Evolutionary conservation across 306 rosid species (phyloP).

Genomic region (Astragalus membranaceus): DNA sequence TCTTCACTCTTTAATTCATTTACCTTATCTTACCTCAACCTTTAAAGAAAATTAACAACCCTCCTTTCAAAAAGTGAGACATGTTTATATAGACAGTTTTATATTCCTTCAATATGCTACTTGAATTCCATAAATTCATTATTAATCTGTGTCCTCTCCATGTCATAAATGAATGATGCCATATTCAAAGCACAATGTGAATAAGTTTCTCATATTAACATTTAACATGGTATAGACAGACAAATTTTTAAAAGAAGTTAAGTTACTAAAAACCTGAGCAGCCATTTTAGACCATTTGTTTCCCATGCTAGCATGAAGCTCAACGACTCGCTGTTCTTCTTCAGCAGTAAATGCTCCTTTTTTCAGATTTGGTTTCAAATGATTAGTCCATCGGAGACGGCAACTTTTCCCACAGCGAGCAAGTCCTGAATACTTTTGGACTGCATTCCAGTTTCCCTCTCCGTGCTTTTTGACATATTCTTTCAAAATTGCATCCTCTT

Average conservation of each 20-base stretch:
- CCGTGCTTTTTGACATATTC: constrained; percentile 72
- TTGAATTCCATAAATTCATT: neutral
- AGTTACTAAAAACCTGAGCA: constrained; percentile 32
- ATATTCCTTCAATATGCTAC: too few species aligned
- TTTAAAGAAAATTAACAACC: too few species aligned
- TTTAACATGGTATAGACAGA: too few species aligned
- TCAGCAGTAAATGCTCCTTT: constrained; percentile 63
- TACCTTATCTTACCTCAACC: too few species aligned
- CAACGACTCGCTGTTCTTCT: constrained; percentile 55
- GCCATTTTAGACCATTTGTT: constrained; percentile 96
- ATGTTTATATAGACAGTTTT: too few species aligned
- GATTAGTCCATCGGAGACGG: constrained; percentile 85
- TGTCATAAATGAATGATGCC: too few species aligned
- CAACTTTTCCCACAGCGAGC: constrained; percentile 87
- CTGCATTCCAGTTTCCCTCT: constrained; percentile 84
- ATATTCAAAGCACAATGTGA: too few species aligned
- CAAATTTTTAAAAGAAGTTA: too few species aligned
- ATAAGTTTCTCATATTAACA: too few species aligned
- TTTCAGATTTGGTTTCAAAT: constrained; percentile 71
- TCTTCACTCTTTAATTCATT: too few species aligned
- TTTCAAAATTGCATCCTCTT: constrained; percentile 69
- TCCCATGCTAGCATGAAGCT: constrained; percentile 62
- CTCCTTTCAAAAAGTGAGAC: too few species aligned
- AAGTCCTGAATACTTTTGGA: constrained; percentile 68
- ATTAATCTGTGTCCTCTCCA: neutral